A percentile compares a stretch with the other conserved stretches of the same genome.
phyloP scores from a whole-genome alignment of 2,329 filamentous ascomycete genomes.

The Alternaria panax region DNA sequence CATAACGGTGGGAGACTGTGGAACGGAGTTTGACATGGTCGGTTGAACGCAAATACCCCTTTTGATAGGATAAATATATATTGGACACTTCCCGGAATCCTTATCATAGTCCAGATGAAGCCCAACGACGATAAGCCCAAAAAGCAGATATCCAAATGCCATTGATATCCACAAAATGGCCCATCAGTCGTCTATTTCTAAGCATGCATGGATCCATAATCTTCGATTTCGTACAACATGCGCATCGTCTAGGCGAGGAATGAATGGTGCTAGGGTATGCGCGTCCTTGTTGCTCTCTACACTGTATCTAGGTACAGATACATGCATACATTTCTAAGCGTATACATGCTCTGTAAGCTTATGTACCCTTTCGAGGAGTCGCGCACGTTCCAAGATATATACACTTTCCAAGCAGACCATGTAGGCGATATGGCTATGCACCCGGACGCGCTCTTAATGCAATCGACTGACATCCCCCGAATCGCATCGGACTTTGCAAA shows the following conservation, averaged over 20 bases:
- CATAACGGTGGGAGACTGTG: not conserved
- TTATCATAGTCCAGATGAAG: not conserved
- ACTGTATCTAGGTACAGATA: not conserved
- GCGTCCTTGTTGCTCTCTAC: not conserved
- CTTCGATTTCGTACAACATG: not conserved
- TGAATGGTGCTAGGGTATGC: not conserved
- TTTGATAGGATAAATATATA: conserved; percentile 9
- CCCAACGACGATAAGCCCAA: not conserved
- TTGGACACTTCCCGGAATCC: not conserved
- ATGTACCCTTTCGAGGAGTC: not conserved
- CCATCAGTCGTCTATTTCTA: not conserved
- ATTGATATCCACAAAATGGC: not conserved
- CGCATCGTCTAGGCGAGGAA: not conserved
- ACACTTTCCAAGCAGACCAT: conserved; percentile 8
- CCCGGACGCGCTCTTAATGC: conserved; percentile 8
- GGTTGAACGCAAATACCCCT: conserved; percentile 10
- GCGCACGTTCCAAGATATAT: not conserved
- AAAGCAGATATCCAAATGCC: not conserved
- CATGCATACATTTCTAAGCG: not conserved
- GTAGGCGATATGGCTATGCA: conserved; percentile 7
- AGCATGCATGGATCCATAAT: not conserved
- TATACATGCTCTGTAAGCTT: not conserved
- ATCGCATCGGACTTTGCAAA: conserved; percentile 1
- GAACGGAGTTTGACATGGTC: not conserved
- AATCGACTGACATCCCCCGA: conserved; percentile 3